Percentiles rank a stretch among this genome's conserved stretches.
Conservation (phyloP, 352 stramenopile species). For the Elongisporangium senticosum region DNA sequence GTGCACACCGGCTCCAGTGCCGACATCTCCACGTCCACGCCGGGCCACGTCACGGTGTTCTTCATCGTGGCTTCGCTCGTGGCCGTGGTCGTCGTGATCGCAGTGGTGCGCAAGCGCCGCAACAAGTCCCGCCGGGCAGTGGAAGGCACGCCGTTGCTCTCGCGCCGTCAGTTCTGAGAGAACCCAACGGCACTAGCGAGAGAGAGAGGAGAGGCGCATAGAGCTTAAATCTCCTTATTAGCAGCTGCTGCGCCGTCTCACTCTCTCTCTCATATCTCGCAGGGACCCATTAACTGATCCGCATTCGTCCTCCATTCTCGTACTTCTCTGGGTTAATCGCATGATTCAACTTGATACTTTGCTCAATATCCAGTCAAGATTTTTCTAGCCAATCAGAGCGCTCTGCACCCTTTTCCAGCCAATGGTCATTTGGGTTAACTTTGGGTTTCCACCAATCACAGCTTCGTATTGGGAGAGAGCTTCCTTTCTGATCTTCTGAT, state of each 20-base stretch:
- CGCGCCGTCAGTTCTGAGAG: background rate
- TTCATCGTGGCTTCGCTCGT: conserved; percentile 12
- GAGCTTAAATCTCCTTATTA: background rate
- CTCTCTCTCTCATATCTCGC: background rate
- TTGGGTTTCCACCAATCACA: background rate
- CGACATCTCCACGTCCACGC: conserved; percentile 13
- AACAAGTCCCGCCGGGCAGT: background rate
- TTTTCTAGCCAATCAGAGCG: background rate
- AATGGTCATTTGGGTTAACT: background rate
- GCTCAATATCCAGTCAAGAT: background rate
- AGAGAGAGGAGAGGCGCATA: background rate
- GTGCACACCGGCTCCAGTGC: background rate
- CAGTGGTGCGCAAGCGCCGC: conserved; percentile 14
- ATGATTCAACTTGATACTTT: background rate
- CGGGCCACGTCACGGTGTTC: conserved; percentile 14
- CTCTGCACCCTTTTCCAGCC: background rate
- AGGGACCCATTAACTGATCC: background rate
- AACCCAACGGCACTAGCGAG: background rate
- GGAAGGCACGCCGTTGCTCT: background rate
- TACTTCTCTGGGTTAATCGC: background rate
- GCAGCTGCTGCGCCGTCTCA: background rate
- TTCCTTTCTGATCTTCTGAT: background rate
- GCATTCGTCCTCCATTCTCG: background rate
- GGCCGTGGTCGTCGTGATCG: conserved; percentile 14
- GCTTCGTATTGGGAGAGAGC: background rate